Conservation (phyloP, 1,139 yeast species). For the Saccharomycopsis crataegensis region DNA sequence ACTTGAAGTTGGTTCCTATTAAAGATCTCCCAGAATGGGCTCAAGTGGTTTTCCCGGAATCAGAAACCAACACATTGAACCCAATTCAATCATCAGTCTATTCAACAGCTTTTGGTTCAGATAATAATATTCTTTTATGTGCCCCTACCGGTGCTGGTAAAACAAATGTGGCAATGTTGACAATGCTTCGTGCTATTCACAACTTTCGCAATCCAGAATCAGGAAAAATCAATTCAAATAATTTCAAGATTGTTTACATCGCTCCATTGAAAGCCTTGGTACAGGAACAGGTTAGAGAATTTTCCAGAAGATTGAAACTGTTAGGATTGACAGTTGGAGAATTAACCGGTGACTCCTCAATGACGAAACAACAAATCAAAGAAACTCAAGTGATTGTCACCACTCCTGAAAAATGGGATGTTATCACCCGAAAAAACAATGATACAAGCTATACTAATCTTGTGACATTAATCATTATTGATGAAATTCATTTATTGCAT, state of each 20-base stretch:
- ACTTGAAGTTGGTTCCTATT: constrained; percentile 25
- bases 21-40: constrained; percentile 80
- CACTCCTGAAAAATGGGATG: constrained; percentile 99
- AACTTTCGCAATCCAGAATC: constrained; percentile 42
- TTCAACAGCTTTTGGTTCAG: constrained; percentile 87
- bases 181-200: constrained; percentile 75
- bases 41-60: constrained; percentile 61
- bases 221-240: constrained; percentile 56
- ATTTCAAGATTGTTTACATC: constrained; percentile 85
- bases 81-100: constrained; percentile 88
- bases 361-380: constrained; percentile 74
- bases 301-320: constrained; percentile 71
- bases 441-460: constrained; percentile 79
- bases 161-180: constrained; percentile 88
- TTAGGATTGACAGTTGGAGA: constrained; percentile 82
- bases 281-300: constrained; percentile 93
- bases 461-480: constrained; percentile 80
- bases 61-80: constrained; percentile 64
- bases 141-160: constrained; percentile 99
- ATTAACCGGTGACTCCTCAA: constrained; percentile 95
- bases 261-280: constrained; percentile 97
- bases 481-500: constrained; percentile 92
- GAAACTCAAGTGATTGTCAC: constrained; percentile 90
- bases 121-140: constrained; percentile 93
- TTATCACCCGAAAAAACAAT: constrained; percentile 77